These are phyloP conservation scores for Curvularia sp. DNA, from an alignment of 2,329 filamentous ascomycete species.

Conservation along the genomic window DNA sequence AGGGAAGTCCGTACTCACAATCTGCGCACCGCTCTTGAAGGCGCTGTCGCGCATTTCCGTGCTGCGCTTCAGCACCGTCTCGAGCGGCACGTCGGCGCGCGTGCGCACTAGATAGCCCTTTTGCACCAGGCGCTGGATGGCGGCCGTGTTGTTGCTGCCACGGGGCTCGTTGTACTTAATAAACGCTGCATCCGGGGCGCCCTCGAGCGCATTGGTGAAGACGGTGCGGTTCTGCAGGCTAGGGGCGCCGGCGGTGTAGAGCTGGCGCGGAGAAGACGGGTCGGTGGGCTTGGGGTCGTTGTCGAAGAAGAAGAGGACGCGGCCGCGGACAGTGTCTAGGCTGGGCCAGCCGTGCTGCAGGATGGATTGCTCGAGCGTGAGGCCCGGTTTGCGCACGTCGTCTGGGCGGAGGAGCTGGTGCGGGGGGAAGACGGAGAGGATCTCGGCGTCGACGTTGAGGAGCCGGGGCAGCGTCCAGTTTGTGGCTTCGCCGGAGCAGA, in stretches of 20 bases:
- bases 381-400: constrained; percentile 52
- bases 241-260: constrained; percentile 50
- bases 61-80: constrained; percentile 53
- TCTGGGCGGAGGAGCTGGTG: constrained; percentile 58
- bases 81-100: constrained; percentile 56
- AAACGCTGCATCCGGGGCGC: constrained; percentile 57
- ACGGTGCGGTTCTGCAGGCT: constrained; percentile 56
- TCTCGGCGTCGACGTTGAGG: constrained; percentile 57
- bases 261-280: constrained; percentile 43
- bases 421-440: constrained; percentile 53
- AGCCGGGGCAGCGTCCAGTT: constrained; percentile 56
- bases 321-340: constrained; percentile 54
- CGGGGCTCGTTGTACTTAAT: constrained; percentile 59
- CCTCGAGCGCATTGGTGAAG: constrained; percentile 59
- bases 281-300: constrained; percentile 52
- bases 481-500: constrained; percentile 52
- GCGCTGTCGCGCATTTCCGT: constrained; percentile 55
- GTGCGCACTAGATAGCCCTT: constrained; percentile 61
- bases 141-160: constrained; percentile 40
- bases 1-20: constrained; percentile 60
- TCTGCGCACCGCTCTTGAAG: constrained; percentile 58
- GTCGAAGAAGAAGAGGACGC: constrained; percentile 61
- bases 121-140: constrained; percentile 56
- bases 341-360: constrained; percentile 59
- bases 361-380: constrained; percentile 58